Conservation (phyloP, 768 basidiomycete species). For the Mycena floridula region DNA sequence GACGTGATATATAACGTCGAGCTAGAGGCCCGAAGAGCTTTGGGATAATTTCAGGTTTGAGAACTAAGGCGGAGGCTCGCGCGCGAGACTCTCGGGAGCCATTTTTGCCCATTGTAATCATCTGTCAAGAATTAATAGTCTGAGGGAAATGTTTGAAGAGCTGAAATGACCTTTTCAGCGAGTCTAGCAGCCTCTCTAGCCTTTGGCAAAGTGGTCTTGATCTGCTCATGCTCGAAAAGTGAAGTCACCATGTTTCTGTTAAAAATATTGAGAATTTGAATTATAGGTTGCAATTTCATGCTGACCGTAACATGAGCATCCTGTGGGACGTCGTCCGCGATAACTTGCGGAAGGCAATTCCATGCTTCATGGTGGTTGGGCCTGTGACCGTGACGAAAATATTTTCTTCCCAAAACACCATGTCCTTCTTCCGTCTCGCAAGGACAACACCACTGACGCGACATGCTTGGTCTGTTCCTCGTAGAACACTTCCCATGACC, state of each 20-base stretch:
- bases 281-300: constrained; percentile 10
- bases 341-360: constrained; percentile 86
- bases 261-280: constrained; percentile 5
- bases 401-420: constrained; percentile 29
- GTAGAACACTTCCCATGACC: constrained; percentile 30
- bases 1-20: constrained; percentile 70
- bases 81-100: constrained; percentile 65
- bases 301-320: constrained; percentile 88
- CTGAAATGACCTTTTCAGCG: constrained; percentile 76
- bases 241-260: constrained; percentile 89
- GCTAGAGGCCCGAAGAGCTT: constrained; percentile 82
- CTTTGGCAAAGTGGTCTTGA: constrained; percentile 93
- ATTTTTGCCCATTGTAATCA: constrained; percentile 90
- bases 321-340: constrained; percentile 89
- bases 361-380: constrained; percentile 98
- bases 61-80: constrained; percentile 73
- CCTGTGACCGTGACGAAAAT: too few relatives aligned
- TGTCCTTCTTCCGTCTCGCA: constrained; percentile 53
- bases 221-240: constrained; percentile 89
- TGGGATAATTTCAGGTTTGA: constrained; percentile 64
- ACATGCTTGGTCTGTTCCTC: constrained; percentile 27
- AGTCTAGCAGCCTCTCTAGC: constrained; percentile 87
- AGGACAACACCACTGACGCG: constrained; percentile 39
- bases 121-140: constrained; percentile 33
- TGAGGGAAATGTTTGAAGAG: background rate